Evolutionary conservation across 768 basidiomycete species (phyloP).

Genomic region (Mycena vitilis): DNA sequence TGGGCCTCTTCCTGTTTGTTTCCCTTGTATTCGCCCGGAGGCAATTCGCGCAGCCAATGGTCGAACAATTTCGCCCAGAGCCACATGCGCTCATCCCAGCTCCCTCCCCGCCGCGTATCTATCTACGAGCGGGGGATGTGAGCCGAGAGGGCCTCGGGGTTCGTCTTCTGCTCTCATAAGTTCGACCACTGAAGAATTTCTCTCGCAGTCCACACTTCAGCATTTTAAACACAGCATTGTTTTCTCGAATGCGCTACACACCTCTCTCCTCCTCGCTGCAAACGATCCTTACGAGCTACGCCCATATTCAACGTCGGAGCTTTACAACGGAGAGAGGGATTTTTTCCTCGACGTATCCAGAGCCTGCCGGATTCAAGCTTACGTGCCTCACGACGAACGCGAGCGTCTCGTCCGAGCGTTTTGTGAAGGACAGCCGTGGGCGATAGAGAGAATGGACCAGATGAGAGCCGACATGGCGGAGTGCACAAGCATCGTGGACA

Average conservation of each 20-base stretch:
- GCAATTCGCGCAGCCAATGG: constrained; percentile 4
- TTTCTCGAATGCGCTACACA: constrained; percentile 23
- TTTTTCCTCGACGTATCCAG: constrained; percentile 18
- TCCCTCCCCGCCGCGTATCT: constrained; percentile 17
- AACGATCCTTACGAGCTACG: constrained; percentile 23
- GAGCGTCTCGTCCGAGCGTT: constrained; percentile 19
- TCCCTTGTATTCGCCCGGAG: constrained; percentile 14
- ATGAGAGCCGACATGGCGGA: constrained; percentile 20
- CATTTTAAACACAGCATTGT: constrained; percentile 32
- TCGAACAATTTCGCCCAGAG: constrained; percentile 7
- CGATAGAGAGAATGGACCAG: constrained; percentile 21
- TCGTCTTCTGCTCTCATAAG: constrained; percentile 7
- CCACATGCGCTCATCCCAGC: constrained; percentile 4
- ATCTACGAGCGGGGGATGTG: constrained; percentile 20
- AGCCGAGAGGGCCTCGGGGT: constrained; percentile 27
- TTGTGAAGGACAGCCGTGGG: constrained; percentile 27
- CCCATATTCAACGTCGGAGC: constrained; percentile 28
- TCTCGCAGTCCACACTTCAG: constrained; percentile 28
- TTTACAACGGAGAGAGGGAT: constrained; percentile 26
- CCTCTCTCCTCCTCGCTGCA: constrained; percentile 13
- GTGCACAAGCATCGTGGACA: constrained; percentile 31
- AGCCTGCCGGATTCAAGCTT: constrained; percentile 29
- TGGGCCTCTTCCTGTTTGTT: constrained; percentile 2
- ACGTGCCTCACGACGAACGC: constrained; percentile 12
- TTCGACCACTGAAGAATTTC: constrained; percentile 17